Evolutionary conservation across 495 filamentous ascomycete genomes (phyloP).

Genomic region (Extremus antarcticus): DNA sequence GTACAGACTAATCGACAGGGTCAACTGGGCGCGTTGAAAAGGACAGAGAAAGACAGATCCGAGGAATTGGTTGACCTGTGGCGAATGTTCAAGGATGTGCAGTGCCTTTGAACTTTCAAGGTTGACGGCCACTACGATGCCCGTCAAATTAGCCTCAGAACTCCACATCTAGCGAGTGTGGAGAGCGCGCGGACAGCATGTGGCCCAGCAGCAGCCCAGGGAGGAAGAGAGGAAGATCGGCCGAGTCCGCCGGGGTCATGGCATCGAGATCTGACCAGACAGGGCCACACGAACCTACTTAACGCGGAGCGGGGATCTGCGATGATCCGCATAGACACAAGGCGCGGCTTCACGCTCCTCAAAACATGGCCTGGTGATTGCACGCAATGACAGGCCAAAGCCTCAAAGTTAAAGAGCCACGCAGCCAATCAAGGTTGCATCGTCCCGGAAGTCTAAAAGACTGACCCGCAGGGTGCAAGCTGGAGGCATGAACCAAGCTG

Average conservation of each 20-base stretch:
- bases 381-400: background rate
- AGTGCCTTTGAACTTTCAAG: background rate
- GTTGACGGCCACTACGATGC: background rate
- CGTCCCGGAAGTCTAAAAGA: background rate
- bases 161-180: background rate
- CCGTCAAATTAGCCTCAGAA: background rate
- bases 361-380: too few relatives aligned
- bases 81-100: background rate
- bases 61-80: background rate
- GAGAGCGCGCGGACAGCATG: background rate
- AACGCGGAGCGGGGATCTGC: too few relatives aligned
- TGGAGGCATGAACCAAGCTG: background rate
- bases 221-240: background rate
- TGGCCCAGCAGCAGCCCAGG: background rate
- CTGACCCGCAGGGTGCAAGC: background rate
- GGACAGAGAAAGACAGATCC: background rate
- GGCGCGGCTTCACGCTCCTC: too few relatives aligned
- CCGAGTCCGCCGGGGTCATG: background rate
- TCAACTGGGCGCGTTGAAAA: background rate
- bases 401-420: background rate
- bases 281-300: too few relatives aligned
- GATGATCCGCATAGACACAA: too few relatives aligned
- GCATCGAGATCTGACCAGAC: too few relatives aligned
- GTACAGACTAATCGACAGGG: too few relatives aligned
- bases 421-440: background rate